Percentiles rank a stretch among this genome's conserved stretches.
These are phyloP conservation scores for Phytophthora sojae DNA, from an alignment of 352 stramenopile species.

Conservation along the genomic window DNA sequence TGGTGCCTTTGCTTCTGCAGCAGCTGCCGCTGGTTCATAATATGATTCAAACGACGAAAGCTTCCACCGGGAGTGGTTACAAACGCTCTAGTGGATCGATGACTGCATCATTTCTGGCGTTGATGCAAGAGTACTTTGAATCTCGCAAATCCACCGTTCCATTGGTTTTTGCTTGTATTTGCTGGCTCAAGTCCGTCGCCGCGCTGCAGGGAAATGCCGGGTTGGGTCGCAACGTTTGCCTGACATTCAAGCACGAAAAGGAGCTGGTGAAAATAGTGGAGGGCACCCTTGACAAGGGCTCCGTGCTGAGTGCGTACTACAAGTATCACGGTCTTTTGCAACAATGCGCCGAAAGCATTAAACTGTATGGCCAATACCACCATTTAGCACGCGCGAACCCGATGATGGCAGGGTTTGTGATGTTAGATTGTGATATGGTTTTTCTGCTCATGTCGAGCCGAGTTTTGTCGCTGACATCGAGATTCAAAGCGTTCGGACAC, in stretches of 20 bases:
- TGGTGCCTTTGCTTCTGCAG: not conserved
- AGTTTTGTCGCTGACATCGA: not conserved
- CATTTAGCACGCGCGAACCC: not conserved
- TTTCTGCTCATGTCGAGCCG: not conserved
- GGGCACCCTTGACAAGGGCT: not conserved
- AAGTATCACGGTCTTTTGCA: not conserved
- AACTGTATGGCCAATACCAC: not conserved
- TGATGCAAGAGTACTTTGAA: conserved; percentile 14
- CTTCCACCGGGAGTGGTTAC: not conserved
- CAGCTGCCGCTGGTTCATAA: not conserved
- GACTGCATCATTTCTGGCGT: not conserved
- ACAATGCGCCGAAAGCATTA: conserved; percentile 1
- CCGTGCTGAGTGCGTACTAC: not conserved
- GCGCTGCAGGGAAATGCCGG: conserved; percentile 31
- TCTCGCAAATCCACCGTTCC: conserved; percentile 16
- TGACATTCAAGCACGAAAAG: conserved; percentile 21
- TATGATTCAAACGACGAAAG: not conserved
- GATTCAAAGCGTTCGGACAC: not conserved
- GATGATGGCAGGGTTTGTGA: not conserved
- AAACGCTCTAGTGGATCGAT: not conserved
- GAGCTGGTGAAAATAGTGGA: conserved; percentile 7
- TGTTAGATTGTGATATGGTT: not conserved
- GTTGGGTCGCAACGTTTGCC: conserved; percentile 14
- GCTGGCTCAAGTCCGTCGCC: conserved; percentile 35
- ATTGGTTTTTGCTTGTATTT: conserved; percentile 30